These are phyloP conservation scores for Hyaloscypha hepaticicola DNA, from an alignment of 495 filamentous ascomycete species.

Conservation along the genomic window DNA sequence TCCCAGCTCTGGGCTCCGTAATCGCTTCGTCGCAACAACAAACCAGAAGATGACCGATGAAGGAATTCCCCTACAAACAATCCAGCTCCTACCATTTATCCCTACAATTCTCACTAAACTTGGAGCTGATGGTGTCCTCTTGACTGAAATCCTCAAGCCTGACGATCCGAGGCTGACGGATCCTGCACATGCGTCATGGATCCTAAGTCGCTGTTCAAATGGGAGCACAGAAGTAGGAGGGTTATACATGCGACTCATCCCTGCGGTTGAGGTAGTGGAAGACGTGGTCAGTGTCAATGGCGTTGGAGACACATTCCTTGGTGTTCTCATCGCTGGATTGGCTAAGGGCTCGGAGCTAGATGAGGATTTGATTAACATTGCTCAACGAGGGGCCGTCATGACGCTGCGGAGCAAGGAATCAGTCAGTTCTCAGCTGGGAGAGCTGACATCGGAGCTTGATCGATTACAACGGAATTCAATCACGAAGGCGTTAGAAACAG, in stretches of 20 bases:
- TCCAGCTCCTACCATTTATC: conserved; percentile 84
- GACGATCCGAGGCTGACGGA: conserved; percentile 63
- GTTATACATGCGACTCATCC: conserved; percentile 81
- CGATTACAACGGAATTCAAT: neutral
- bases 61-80: conserved; percentile 76
- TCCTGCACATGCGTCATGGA: conserved; percentile 60
- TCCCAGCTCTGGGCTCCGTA: conserved; percentile 49
- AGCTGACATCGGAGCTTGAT: neutral
- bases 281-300: conserved; percentile 89
- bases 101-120: conserved; percentile 83
- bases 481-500: neutral
- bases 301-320: conserved; percentile 89
- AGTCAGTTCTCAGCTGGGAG: conserved; percentile 50
- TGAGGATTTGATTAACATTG: conserved; percentile 37
- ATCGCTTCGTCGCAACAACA: conserved; percentile 63
- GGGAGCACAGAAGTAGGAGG: conserved; percentile 64
- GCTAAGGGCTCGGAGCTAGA: conserved; percentile 48
- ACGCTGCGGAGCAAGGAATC: conserved; percentile 71
- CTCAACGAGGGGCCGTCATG: conserved; percentile 74
- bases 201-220: conserved; percentile 58
- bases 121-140: conserved; percentile 69
- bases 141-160: conserved; percentile 66
- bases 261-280: conserved; percentile 61
- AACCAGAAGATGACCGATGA: conserved; percentile 63
- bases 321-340: conserved; percentile 70